Evolutionary conservation across 2,329 filamentous ascomycete genomes (phyloP), one percentile per base, ranked within the genome.

Genomic region (Colletotrichum magnum): DNA sequence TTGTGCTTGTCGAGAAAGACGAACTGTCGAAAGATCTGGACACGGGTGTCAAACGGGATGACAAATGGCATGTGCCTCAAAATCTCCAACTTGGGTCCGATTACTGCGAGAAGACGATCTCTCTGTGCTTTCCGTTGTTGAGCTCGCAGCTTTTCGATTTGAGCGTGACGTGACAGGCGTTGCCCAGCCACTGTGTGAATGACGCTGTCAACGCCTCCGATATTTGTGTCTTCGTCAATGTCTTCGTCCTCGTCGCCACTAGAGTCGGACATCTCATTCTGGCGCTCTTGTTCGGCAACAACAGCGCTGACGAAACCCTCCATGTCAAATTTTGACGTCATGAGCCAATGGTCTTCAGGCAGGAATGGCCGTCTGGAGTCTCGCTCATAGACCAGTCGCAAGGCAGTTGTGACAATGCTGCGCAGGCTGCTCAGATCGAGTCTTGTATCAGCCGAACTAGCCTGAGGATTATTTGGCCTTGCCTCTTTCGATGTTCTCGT

Each of bases 61-160:
- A 95, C 93, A 78, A 98, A 99, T 0, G 96, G 96, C 91, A 99
- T 97, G 75, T 98, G 97, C 73, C 96, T 92, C 58, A 99, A 81
- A 5, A 99, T 93, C 76, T 98, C 95, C 10, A 98, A 84, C 73
- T 95, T 92, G 0, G 96, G 95, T 0, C 93, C 94, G 70, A 97
- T 90, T 15, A 92, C 88, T 56, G 95, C 93, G 26, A 97, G 82
- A 70, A 93, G 88, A 72, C 93, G 90, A 73, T 91, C 90, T 45
- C 91, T 87, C 51, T 90, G 90, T 6, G 88, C 86, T 75, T 90
- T 90, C 71, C 90, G 88, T 75, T 94, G 90, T 72, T 90, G 88
- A 47, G 86, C 84, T 72, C 88, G 88, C 52, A 92, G 79, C 63
- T 85, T 84, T 76, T 95, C 92, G 21, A 91, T 81, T 56, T 89